Evolutionary conservation across 352 stramenopile species (phyloP), one percentile per base, ranked within the genome.

Genomic region (Plasmopara viticola): DNA sequence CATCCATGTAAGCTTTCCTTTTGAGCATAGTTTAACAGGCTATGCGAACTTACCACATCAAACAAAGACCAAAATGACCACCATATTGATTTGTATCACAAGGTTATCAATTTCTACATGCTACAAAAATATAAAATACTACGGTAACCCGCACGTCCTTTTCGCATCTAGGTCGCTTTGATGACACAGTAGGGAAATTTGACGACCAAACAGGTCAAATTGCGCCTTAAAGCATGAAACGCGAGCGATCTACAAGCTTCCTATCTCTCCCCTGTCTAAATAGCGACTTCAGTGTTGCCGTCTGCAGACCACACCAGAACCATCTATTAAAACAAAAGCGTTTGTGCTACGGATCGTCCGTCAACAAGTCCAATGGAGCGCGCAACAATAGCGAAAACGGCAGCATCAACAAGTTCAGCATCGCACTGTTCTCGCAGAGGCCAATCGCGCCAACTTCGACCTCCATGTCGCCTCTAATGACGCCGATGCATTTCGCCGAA

Each of bases 251-350:
- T 18, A 48, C 66, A 37, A 66, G 62, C 44, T 46, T 66, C 31
- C 30, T 52, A 18, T 54, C 49, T 13, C 45, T 76, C 20, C 20
- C 20, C 20, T 25, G 1, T 25, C 20, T 25, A 25, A 25, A 25
- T 31, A 56, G 51, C 53, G 51, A 41, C 35, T 55, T 46, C 54
- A 48, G 53, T 45, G 44, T 59, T 12, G 39, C 53, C 31, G 54
- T 65, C 15, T 70, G 34, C 53, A 65, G 49, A 41, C 59, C 69
- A 14, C 54, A 58, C 12, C 64, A 72, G 17, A 51, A 68, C 42
- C 62, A 61, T 49, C 41, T 48, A 6, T 47, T 74, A 37, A 56
- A 71, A 44, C 62, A 75, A 56, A 84, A 80, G 60, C 72, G 68
- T 6, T 57, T 83, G 15, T 68, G 64, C 52, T 56, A 58, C 30